Conservation (phyloP, 2,329 filamentous ascomycete species). For the Arachnomyces sp. region DNA sequence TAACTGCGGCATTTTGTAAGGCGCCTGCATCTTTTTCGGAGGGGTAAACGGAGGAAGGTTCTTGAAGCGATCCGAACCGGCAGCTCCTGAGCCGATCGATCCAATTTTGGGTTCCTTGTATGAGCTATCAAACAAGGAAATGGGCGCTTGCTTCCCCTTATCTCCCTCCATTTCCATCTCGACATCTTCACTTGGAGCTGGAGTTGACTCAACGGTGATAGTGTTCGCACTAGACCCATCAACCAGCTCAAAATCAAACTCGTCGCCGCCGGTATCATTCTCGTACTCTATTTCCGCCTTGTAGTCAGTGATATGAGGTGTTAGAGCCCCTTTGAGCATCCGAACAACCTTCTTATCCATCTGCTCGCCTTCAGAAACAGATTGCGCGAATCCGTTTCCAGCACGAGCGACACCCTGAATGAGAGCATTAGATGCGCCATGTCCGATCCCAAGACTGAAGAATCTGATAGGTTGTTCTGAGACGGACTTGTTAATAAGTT, state of each 20-base stretch:
- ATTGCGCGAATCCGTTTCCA: slow-evolving; percentile 56
- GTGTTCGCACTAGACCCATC: slow-evolving; percentile 40
- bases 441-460: slow-evolving; percentile 50
- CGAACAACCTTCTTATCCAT: slow-evolving; percentile 62
- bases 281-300: slow-evolving; percentile 56
- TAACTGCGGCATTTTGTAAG: slow-evolving; percentile 55
- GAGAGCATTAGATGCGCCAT: slow-evolving; percentile 47
- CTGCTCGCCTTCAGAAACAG: slow-evolving; percentile 55
- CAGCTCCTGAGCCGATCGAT: slow-evolving; percentile 15
- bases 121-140: slow-evolving; percentile 54
- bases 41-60: slow-evolving; percentile 46
- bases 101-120: slow-evolving; percentile 38
- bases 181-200: slow-evolving; percentile 5
- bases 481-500: slow-evolving; percentile 40
- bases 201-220: slow-evolving; percentile 3
- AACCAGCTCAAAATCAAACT: slow-evolving; percentile 55
- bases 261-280: slow-evolving; percentile 26
- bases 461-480: slow-evolving; percentile 42
- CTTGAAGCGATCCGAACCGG: slow-evolving; percentile 28
- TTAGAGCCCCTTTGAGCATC: slow-evolving; percentile 65
- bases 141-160: slow-evolving; percentile 27
- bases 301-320: slow-evolving; percentile 59
- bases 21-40: slow-evolving; percentile 58
- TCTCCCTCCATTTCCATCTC: slow-evolving; percentile 12
- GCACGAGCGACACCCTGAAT: slow-evolving; percentile 53